These are phyloP conservation scores for Amanita muscaria DNA, from an alignment of 768 basidiomycete species.

Conservation along the genomic window DNA sequence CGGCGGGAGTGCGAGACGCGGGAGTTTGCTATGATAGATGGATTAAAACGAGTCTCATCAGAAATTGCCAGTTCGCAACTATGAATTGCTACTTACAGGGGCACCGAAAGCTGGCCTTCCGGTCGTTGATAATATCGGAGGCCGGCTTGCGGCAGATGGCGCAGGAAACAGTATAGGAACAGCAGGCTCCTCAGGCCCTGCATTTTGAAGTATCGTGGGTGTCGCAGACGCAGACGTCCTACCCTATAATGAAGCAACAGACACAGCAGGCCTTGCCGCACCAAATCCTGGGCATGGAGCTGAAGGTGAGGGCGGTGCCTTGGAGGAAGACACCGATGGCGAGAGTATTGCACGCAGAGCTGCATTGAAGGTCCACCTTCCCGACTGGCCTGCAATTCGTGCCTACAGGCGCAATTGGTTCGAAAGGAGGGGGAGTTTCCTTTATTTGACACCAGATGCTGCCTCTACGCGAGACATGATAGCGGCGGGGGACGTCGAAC, in stretches of 20 bases:
- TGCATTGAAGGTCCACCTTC: conserved; percentile 59
- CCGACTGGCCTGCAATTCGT: conserved; percentile 72
- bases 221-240: conserved; percentile 24
- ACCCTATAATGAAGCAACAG: conserved; percentile 36
- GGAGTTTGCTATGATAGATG: too few species aligned
- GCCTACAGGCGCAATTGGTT: conserved; percentile 78
- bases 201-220: conserved; percentile 37
- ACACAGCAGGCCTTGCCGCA: conserved; percentile 27
- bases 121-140: conserved; percentile 35
- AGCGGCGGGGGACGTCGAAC: too few species aligned
- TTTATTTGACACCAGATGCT: conserved; percentile 89
- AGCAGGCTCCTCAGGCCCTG: conserved; percentile 50
- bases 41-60: too few species aligned
- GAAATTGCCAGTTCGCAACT: neutral
- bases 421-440: conserved; percentile 60
- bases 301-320: conserved; percentile 32
- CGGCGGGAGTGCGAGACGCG: neutral
- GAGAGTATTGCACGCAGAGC: conserved; percentile 42
- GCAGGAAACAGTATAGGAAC: conserved; percentile 36
- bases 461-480: conserved; percentile 86
- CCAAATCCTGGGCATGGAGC: conserved; percentile 41
- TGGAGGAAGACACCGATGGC: conserved; percentile 18
- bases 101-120: conserved; percentile 34
- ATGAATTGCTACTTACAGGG: conserved; percentile 1
- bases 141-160: conserved; percentile 38